These are phyloP conservation scores for Podospora anserina DNA, from an alignment of 495 filamentous ascomycete genomes.

Conservation along the genomic window DNA sequence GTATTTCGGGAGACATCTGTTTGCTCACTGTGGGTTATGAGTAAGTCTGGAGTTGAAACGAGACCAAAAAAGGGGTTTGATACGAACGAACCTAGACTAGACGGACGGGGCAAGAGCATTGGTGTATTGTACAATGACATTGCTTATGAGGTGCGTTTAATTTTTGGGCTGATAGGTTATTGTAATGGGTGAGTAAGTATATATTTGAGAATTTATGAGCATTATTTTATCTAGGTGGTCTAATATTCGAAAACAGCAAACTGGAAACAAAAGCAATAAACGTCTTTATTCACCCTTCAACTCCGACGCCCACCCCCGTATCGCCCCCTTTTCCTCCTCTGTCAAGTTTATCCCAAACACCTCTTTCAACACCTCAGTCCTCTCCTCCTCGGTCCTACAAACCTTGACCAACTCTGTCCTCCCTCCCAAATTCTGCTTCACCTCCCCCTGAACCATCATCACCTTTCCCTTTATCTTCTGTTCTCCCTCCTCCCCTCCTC, in stretches of 20 bases:
- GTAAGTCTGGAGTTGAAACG: background rate
- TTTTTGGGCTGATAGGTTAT: background rate
- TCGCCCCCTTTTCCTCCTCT: constrained; percentile 48
- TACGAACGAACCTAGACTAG: background rate
- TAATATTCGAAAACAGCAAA: no score
- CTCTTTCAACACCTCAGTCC: constrained; percentile 49
- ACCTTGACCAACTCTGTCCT: constrained; percentile 50
- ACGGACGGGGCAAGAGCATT: background rate
- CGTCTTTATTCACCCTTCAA: constrained; percentile 24
- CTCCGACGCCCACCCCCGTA: constrained; percentile 49
- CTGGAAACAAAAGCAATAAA: no score
- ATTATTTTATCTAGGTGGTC: no score
- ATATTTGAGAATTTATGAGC: background rate
- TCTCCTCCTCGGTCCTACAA: constrained; percentile 51
- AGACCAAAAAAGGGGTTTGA: background rate
- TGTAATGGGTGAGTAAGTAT: background rate
- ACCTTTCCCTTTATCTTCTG: constrained; percentile 56
- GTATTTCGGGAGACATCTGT: background rate
- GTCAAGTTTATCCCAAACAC: constrained; percentile 56
- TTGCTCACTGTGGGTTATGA: background rate
- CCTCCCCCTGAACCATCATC: constrained; percentile 52
- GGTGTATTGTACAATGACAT: background rate
- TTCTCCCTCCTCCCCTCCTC: constrained; percentile 31
- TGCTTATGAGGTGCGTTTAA: background rate
- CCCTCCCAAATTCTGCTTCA: constrained; percentile 60